These are phyloP conservation scores for Cordyceps farinosa DNA, from an alignment of 2,329 filamentous ascomycete genomes.

Conservation along the genomic window DNA sequence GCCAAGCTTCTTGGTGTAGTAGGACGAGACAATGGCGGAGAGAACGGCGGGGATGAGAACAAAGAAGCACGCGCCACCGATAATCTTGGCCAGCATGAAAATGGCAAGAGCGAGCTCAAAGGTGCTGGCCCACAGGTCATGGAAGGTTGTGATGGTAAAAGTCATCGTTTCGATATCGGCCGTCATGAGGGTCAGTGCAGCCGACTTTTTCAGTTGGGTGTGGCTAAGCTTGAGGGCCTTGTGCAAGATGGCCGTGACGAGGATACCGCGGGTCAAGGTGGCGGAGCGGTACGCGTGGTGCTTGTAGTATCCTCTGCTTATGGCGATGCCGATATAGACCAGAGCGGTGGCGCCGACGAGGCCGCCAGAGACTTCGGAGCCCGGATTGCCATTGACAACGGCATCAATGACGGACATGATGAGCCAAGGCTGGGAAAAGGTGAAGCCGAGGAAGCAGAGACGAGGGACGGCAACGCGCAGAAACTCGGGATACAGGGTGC, in stretches of 20 bases:
- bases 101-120: slow-evolving; percentile 10
- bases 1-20: slow-evolving; percentile 9
- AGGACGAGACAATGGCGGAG: slow-evolving; percentile 7
- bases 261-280: slow-evolving; percentile 15
- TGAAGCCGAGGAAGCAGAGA: slow-evolving; percentile 14
- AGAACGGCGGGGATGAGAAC: slow-evolving; percentile 2
- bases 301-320: slow-evolving; percentile 16
- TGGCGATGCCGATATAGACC: slow-evolving; percentile 13
- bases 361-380: slow-evolving; percentile 1
- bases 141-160: slow-evolving; percentile 9
- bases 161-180: slow-evolving; percentile 15
- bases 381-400: background rate
- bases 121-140: slow-evolving; percentile 16
- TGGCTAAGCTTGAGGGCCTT: slow-evolving; percentile 16
- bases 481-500: slow-evolving; percentile 13
- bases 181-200: slow-evolving; percentile 13
- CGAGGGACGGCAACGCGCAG: slow-evolving; percentile 6
- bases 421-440: slow-evolving; percentile 14
- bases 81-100: slow-evolving; percentile 15
- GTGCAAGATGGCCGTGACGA: slow-evolving; percentile 12
- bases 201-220: slow-evolving; percentile 12
- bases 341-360: slow-evolving; percentile 16
- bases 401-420: slow-evolving; percentile 4
- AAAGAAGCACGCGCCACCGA: slow-evolving; percentile 11
- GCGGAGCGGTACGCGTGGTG: slow-evolving; percentile 11